phyloP scores from a whole-genome alignment of 2,329 filamentous ascomycete genomes.

The Paradendryphiella salina region DNA sequence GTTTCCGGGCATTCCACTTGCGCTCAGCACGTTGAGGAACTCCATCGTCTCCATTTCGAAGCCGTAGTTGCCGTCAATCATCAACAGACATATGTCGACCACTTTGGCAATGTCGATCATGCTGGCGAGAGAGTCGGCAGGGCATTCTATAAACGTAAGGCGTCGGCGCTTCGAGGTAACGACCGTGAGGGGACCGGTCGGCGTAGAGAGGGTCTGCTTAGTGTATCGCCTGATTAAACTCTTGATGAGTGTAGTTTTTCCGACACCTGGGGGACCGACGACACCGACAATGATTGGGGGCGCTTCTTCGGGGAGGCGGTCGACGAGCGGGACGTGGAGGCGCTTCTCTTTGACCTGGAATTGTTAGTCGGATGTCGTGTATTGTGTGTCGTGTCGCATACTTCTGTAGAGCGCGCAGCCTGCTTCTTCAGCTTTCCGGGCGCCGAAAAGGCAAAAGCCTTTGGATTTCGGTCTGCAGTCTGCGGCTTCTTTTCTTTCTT shows the following conservation, averaged over 20 bases:
- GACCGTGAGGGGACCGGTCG: constrained; percentile 89
- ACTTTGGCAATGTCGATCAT: constrained; percentile 98
- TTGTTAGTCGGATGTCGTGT: constrained; percentile 11
- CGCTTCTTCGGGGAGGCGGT: constrained; percentile 92
- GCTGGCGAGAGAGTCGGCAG: constrained; percentile 86
- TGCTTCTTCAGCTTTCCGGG: constrained; percentile 79
- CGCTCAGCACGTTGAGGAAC: constrained; percentile 90
- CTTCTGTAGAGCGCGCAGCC: constrained; percentile 72
- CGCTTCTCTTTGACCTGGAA: constrained; percentile 87
- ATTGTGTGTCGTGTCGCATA: constrained; percentile 46
- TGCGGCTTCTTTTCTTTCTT: constrained; percentile 86
- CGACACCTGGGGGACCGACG: constrained; percentile 89
- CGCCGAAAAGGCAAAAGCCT: constrained; percentile 83
- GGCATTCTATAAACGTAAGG: constrained; percentile 93
- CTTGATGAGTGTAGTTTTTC: constrained; percentile 94
- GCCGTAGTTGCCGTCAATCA: constrained; percentile 98
- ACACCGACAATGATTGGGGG: constrained; percentile 91
- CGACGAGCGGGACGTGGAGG: constrained; percentile 93
- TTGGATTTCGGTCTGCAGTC: constrained; percentile 74
- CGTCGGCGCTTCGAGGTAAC: constrained; percentile 95
- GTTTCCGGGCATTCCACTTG: constrained; percentile 97
- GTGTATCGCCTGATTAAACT: constrained; percentile 92
- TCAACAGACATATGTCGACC: constrained; percentile 92
- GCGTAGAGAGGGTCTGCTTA: constrained; percentile 89
- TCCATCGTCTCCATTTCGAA: constrained; percentile 99